These are phyloP conservation scores for Pseudodiploospora longispora DNA, from an alignment of 2,329 filamentous ascomycete species.

Conservation along the genomic window DNA sequence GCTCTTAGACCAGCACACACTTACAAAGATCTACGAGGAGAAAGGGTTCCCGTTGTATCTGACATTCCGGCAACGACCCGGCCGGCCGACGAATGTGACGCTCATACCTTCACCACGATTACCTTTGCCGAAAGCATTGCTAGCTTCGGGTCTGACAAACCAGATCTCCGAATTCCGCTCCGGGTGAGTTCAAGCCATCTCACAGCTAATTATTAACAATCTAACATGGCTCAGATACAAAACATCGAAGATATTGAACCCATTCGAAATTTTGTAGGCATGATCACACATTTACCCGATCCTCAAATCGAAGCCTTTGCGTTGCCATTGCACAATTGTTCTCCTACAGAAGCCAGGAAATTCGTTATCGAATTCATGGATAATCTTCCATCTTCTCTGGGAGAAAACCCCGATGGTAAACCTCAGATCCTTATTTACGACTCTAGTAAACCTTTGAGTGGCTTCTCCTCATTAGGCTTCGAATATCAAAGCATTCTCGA, in stretches of 20 bases:
- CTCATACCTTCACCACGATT: constrained; percentile 25
- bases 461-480: constrained; percentile 65
- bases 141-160: constrained; percentile 82
- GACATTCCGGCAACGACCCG: constrained; percentile 14
- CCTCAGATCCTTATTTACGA: constrained; percentile 75
- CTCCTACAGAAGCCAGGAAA: constrained; percentile 43
- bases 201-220: neutral
- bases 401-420: constrained; percentile 64
- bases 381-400: constrained; percentile 48
- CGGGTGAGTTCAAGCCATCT: constrained; percentile 35
- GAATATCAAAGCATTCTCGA: constrained; percentile 52
- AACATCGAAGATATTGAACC: constrained; percentile 49
- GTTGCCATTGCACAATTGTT: constrained; percentile 48
- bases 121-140: constrained; percentile 53
- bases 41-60: constrained; percentile 23
- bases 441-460: constrained; percentile 62
- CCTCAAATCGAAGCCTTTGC: constrained; percentile 71
- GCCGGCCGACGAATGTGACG: constrained; percentile 12
- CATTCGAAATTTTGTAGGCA: constrained; percentile 58
- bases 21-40: constrained; percentile 54
- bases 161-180: constrained; percentile 70
- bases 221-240: constrained; percentile 44
- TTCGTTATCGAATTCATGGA: constrained; percentile 69
- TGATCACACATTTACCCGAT: constrained; percentile 61
- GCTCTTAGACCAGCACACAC: constrained; percentile 28